These are phyloP conservation scores for Bruguiera sexangula DNA, from an alignment of 345 rosid species.

Conservation along the genomic window DNA sequence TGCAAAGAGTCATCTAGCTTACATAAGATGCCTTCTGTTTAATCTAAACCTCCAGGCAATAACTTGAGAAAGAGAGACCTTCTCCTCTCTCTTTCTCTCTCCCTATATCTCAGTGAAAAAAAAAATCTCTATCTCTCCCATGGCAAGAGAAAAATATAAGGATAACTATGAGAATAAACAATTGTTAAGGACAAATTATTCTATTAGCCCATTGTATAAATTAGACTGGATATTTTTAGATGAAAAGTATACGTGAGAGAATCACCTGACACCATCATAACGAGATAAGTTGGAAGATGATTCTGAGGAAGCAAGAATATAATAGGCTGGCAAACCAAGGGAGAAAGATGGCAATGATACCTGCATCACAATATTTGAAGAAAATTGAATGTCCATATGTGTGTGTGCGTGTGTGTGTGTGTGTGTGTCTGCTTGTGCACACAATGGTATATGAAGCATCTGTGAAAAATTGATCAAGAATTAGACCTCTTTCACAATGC, in stretches of 20 bases:
- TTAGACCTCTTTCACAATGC: slow-evolving; percentile 55
- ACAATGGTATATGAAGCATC: too few species aligned
- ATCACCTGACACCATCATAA: slow-evolving; percentile 86
- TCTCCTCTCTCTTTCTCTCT: not conserved
- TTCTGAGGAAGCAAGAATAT: slow-evolving; percentile 81
- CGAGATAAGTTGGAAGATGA: slow-evolving; percentile 89
- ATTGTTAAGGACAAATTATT: not conserved
- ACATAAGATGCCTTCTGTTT: too few species aligned
- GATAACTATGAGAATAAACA: not conserved
- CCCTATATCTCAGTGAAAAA: not conserved
- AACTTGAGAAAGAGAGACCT: too few species aligned
- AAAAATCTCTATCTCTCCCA: not conserved
- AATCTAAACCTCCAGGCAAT: too few species aligned
- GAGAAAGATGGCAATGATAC: slow-evolving; percentile 85
- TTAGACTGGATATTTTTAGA: not conserved
- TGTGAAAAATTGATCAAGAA: not conserved
- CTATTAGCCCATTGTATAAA: not conserved
- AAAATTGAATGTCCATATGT: too few species aligned
- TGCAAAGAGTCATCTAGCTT: too few species aligned
- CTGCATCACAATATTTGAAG: slow-evolving; percentile 28
- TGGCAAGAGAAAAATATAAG: not conserved
- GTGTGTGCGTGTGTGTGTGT: too few species aligned
- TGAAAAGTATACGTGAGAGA: not conserved
- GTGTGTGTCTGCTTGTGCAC: too few species aligned
- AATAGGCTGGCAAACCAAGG: slow-evolving; percentile 87